These are phyloP conservation scores for Phytophthora boehmeriae DNA, from an alignment of 352 stramenopile genomes.

Conservation along the genomic window DNA sequence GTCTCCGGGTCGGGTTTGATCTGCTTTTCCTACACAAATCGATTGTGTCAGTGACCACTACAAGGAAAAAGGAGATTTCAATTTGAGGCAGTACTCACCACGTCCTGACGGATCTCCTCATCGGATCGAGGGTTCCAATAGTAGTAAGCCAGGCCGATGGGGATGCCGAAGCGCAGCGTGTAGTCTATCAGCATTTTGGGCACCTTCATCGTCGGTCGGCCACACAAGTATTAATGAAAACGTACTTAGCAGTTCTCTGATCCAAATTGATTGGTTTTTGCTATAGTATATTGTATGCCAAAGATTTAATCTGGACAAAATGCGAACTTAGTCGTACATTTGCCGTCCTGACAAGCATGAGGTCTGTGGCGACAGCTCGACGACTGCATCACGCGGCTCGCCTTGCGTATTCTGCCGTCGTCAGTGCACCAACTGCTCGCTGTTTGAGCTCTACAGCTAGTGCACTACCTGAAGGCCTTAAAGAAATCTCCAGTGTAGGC, in stretches of 20 bases:
- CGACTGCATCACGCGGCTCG: conserved; percentile 25
- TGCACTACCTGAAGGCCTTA: conserved; percentile 52
- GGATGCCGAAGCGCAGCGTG: conserved; percentile 68
- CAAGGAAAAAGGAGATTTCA: background rate
- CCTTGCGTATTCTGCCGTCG: background rate
- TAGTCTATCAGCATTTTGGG: conserved; percentile 88
- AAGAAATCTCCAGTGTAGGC: conserved; percentile 58
- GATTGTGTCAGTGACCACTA: no score
- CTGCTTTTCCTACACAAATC: conserved; percentile 56
- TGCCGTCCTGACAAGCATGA: background rate
- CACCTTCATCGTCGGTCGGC: conserved; percentile 65
- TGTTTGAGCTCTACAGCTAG: conserved; percentile 20
- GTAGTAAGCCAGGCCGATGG: conserved; percentile 65
- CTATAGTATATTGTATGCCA: no score
- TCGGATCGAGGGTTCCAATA: conserved; percentile 78
- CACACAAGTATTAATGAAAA: background rate
- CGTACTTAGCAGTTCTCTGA: background rate
- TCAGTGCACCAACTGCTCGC: conserved; percentile 4
- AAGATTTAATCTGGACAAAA: background rate
- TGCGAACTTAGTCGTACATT: conserved; percentile 7
- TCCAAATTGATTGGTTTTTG: background rate
- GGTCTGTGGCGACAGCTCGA: conserved; percentile 18
- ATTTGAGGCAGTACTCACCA: conserved; percentile 50
- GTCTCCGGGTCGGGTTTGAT: conserved; percentile 66
- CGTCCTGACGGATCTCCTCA: conserved; percentile 75